Conservation (phyloP, 2,329 filamentous ascomycete species). For the Cordyceps cateniannulata region DNA sequence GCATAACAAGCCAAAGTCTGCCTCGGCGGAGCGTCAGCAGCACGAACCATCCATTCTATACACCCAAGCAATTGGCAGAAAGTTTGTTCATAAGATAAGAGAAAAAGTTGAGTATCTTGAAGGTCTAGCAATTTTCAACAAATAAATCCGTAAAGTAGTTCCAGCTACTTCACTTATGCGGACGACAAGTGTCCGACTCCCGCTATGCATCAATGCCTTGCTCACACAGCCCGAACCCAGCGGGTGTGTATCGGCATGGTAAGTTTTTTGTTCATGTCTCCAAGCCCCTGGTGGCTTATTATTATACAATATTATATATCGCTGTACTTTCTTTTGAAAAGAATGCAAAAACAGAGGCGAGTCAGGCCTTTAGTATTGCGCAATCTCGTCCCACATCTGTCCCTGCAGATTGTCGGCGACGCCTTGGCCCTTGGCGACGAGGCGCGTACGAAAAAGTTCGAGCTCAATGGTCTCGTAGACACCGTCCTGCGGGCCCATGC, state of each 20-base stretch:
- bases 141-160: not conserved
- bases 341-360: not conserved
- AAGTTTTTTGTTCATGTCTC: not conserved
- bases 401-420: slow-evolving; percentile 32
- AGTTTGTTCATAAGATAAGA: not conserved
- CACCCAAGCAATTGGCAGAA: not conserved
- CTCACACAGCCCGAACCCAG: not conserved
- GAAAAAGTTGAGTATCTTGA: not conserved
- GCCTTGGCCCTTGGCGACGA: slow-evolving; percentile 35
- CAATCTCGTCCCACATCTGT: slow-evolving; percentile 34
- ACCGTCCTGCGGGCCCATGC: slow-evolving; percentile 32
- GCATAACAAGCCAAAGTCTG: too few species aligned
- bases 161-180: not conserved
- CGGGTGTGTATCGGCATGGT: not conserved
- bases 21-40: too few species aligned
- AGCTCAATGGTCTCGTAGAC: slow-evolving; percentile 41
- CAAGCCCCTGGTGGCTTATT: not conserved
- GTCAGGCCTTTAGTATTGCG: slow-evolving; percentile 8
- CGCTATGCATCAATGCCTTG: not conserved
- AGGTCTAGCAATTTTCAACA: not conserved
- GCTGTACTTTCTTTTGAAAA: slow-evolving; percentile 1
- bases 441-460: slow-evolving; percentile 33
- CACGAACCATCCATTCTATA: too few species aligned
- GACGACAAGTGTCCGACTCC: not conserved
- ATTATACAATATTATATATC: slow-evolving; percentile 8